Percentiles rank a stretch among this genome's conserved stretches.
Evolutionary conservation across 1,284 basidiomycete species (phyloP).

Genomic region (Ceratobasidium sp.): DNA sequence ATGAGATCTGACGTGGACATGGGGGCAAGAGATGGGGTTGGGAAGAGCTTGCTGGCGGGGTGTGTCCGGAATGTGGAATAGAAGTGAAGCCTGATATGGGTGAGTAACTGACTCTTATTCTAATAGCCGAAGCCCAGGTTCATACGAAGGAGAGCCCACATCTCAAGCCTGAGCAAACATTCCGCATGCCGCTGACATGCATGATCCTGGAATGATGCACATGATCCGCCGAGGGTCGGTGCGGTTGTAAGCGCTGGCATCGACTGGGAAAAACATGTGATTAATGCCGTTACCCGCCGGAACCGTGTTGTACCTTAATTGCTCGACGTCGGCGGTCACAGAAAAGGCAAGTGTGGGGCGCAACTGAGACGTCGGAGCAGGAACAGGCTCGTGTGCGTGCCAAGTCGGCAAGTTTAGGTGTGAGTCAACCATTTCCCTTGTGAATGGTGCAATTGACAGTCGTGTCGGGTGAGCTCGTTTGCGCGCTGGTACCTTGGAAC

Average conservation of each 20-base stretch:
- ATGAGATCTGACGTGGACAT: conserved; percentile 44
- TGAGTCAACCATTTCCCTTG: neutral
- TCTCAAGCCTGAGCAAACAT: conserved; percentile 18
- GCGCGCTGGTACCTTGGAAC: neutral
- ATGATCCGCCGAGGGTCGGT: conserved; percentile 40
- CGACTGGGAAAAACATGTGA: conserved; percentile 24
- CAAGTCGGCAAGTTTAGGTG: neutral
- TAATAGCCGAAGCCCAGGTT: conserved; percentile 27
- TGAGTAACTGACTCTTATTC: conserved; percentile 11
- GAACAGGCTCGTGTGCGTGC: neutral
- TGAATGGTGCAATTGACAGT: neutral
- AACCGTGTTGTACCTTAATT: neutral
- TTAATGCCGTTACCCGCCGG: conserved; percentile 3
- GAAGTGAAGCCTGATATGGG: conserved; percentile 18
- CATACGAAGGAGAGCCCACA: conserved; percentile 16
- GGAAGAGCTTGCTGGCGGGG: neutral
- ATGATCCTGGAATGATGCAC: conserved; percentile 25
- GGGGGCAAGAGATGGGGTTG: no score
- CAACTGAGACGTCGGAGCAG: conserved; percentile 26
- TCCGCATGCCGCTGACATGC: neutral
- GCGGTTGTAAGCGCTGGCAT: neutral
- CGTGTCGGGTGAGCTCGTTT: conserved; percentile 22
- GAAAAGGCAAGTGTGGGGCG: neutral
- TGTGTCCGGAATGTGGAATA: neutral
- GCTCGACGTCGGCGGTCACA: conserved; percentile 15